These are phyloP conservation scores for Vicia villosa DNA, from an alignment of 306 rosid genomes.

Conservation along the genomic window DNA sequence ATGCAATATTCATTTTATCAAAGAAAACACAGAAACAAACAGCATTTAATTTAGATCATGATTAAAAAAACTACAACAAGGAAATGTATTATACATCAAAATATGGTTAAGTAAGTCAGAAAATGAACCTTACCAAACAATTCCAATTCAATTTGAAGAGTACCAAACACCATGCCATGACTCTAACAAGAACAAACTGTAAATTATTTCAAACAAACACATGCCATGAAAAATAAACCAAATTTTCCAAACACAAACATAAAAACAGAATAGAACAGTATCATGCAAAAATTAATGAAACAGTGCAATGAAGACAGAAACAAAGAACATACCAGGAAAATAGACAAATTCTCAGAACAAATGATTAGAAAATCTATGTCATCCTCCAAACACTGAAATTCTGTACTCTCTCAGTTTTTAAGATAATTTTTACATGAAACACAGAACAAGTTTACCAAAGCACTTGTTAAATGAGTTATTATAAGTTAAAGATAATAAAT, in stretches of 20 bases:
- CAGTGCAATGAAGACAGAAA: not conserved
- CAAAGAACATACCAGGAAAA: slow-evolving; percentile 26
- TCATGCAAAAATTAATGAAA: slow-evolving; percentile 10
- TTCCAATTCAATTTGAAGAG: not conserved
- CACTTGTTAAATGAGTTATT: not conserved
- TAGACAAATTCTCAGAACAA: slow-evolving; percentile 14
- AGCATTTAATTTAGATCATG: not conserved
- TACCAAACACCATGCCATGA: not conserved
- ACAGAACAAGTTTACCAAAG: slow-evolving; percentile 11
- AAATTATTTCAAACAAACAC: no score
- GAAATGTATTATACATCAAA: not conserved
- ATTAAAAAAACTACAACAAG: not conserved
- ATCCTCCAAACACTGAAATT: slow-evolving; percentile 37
- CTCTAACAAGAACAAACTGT: no score
- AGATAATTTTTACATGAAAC: not conserved
- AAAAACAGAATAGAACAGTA: no score
- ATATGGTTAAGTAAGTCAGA: not conserved
- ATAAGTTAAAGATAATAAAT: not conserved
- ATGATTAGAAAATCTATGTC: slow-evolving; percentile 21
- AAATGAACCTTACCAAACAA: slow-evolving; percentile 23
- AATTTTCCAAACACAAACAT: not conserved
- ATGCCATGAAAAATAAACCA: slow-evolving; percentile 1
- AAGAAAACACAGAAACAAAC: not conserved
- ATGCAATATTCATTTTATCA: not conserved
- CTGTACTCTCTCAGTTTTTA: not conserved